Evolutionary conservation across 2,329 filamentous ascomycete species (phyloP).

Genomic region (Fusarium musae): DNA sequence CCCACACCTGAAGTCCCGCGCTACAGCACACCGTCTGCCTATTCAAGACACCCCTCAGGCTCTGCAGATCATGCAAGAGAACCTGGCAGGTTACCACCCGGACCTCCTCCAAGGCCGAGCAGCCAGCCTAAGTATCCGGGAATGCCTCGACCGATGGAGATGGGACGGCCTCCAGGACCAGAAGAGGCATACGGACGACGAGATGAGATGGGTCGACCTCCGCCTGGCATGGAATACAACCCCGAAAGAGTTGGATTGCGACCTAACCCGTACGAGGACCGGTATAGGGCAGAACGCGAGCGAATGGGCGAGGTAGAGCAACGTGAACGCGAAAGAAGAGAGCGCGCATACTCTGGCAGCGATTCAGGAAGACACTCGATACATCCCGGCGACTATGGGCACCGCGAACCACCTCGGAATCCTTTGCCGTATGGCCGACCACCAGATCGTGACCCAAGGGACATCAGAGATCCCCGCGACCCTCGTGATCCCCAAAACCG

Average conservation of each 20-base stretch:
- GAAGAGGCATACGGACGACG: constrained; percentile 61
- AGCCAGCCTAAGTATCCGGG: constrained; percentile 63
- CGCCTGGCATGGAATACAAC: constrained; percentile 61
- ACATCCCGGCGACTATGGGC: constrained; percentile 52
- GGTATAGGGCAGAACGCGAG: constrained; percentile 62
- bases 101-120: constrained; percentile 60
- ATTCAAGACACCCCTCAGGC: constrained; percentile 62
- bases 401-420: constrained; percentile 57
- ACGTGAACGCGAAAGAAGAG: constrained; percentile 56
- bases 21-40: constrained; percentile 69
- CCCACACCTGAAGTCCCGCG: constrained; percentile 68
- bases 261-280: constrained; percentile 62
- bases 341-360: constrained; percentile 61
- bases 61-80: constrained; percentile 58
- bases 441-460: constrained; percentile 55
- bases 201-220: constrained; percentile 57
- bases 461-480: constrained; percentile 54
- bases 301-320: constrained; percentile 58
- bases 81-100: constrained; percentile 50
- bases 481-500: constrained; percentile 51
- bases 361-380: constrained; percentile 58
- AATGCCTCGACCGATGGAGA: constrained; percentile 60
- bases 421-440: constrained; percentile 59
- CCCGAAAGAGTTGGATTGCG: constrained; percentile 61
- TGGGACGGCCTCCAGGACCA: constrained; percentile 53